Percentiles rank a stretch among this genome's conserved stretches.
These are phyloP conservation scores for Lentinula aciculospora DNA, from an alignment of 768 basidiomycete genomes.

Conservation along the genomic window DNA sequence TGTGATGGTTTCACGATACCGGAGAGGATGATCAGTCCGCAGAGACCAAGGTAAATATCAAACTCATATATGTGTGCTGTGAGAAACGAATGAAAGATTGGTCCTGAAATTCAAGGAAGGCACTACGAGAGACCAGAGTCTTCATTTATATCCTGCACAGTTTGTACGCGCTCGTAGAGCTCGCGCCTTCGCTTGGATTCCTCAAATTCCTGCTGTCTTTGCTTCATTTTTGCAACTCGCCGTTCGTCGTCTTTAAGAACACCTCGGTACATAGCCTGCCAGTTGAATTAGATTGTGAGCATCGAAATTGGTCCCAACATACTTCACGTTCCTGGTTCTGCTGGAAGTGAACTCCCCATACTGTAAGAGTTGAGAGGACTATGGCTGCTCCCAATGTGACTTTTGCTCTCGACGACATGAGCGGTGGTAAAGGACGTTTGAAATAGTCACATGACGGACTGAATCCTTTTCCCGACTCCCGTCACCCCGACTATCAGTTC, in stretches of 20 bases:
- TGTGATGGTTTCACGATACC: too few species aligned
- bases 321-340: slow-evolving; percentile 84
- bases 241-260: slow-evolving; percentile 87
- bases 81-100: too few species aligned
- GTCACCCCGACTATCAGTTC: not conserved
- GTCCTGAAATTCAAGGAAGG: not conserved
- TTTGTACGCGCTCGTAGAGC: slow-evolving; percentile 53
- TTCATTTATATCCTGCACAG: slow-evolving; percentile 19
- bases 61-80: too few species aligned
- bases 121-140: not conserved
- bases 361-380: slow-evolving; percentile 56
- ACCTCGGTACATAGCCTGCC: slow-evolving; percentile 85
- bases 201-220: slow-evolving; percentile 56
- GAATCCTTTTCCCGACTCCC: not conserved
- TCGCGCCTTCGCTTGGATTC: slow-evolving; percentile 61
- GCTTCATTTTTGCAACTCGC: slow-evolving; percentile 61
- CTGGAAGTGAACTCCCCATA: slow-evolving; percentile 88
- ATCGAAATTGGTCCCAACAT: slow-evolving; percentile 11
- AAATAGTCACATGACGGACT: not conserved
- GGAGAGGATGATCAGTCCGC: too few species aligned
- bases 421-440: not conserved
- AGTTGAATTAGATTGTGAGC: slow-evolving; percentile 7
- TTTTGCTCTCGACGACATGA: slow-evolving; percentile 63
- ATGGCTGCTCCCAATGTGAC: slow-evolving; percentile 67
- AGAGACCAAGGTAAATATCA: too few species aligned